Evolutionary conservation across 2,329 filamentous ascomycete species (phyloP).

Genomic region (Trichophyton rubrum): DNA sequence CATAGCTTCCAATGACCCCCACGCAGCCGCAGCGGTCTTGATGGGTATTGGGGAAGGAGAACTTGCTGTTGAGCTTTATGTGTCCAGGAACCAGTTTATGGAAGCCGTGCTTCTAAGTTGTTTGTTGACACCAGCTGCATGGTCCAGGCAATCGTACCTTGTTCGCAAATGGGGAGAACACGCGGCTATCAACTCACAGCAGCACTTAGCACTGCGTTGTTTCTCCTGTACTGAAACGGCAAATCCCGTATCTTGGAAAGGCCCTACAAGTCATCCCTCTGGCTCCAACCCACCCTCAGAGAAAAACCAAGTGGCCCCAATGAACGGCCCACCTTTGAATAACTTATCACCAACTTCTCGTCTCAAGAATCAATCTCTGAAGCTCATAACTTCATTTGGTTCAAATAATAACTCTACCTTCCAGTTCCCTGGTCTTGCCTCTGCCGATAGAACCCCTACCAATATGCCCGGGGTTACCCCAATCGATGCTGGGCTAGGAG

Average conservation of each 20-base stretch:
- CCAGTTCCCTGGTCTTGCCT: constrained; percentile 47
- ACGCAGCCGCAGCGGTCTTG: constrained; percentile 84
- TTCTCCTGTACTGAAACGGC: constrained; percentile 86
- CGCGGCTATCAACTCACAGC: constrained; percentile 73
- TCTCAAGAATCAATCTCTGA: constrained; percentile 70
- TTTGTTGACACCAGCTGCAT: constrained; percentile 68
- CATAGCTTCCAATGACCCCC: constrained; percentile 77
- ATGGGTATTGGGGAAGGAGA: constrained; percentile 84
- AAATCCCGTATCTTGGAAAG: constrained; percentile 75
- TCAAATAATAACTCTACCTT: constrained; percentile 38
- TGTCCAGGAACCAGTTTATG: constrained; percentile 82
- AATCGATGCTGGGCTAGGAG: constrained; percentile 59
- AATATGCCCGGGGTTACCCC: constrained; percentile 68
- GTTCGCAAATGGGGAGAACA: constrained; percentile 92
- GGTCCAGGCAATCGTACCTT: constrained; percentile 79
- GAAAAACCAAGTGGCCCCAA: constrained; percentile 13
- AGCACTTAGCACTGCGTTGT: constrained; percentile 80
- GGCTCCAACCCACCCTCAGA: constrained; percentile 39
- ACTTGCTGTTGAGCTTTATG: constrained; percentile 91
- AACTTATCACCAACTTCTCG: constrained; percentile 41
- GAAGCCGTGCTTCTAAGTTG: constrained; percentile 84
- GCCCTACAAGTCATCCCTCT: constrained; percentile 59
- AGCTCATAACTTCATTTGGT: constrained; percentile 82
- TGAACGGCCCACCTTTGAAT: constrained; percentile 55
- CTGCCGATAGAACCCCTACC: constrained; percentile 57